phyloP scores from a whole-genome alignment of 2,329 filamentous ascomycete species.

The Neonectria sp. region DNA sequence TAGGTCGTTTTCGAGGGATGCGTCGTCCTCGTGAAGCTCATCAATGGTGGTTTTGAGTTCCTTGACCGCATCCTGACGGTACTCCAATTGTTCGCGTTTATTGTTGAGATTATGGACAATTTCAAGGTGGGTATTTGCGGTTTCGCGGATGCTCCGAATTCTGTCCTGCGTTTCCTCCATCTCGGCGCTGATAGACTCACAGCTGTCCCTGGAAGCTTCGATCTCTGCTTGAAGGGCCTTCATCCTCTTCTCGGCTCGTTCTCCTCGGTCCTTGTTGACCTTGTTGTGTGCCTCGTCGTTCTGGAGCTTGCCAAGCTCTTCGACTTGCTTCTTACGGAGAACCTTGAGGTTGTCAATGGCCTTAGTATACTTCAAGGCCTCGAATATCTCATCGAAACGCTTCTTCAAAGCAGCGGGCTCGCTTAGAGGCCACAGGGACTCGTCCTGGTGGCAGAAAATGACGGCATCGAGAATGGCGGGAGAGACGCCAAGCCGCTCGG shows the following conservation, averaged over 20 bases:
- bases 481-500: constrained; percentile 89
- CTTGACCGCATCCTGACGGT: constrained; percentile 78
- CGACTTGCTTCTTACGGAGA: constrained; percentile 85
- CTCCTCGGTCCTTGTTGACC: constrained; percentile 86
- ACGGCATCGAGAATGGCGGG: constrained; percentile 92
- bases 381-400: constrained; percentile 97
- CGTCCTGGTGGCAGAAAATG: constrained; percentile 99
- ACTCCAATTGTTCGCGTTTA: constrained; percentile 81
- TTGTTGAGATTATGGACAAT: constrained; percentile 83
- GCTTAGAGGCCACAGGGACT: constrained; percentile 96
- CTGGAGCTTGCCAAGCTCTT: constrained; percentile 80
- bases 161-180: constrained; percentile 72
- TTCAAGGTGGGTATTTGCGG: constrained; percentile 80
- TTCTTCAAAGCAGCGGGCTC: constrained; percentile 90
- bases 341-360: constrained; percentile 95
- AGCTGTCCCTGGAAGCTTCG: constrained; percentile 71
- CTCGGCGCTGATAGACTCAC: constrained; percentile 70
- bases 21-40: constrained; percentile 84
- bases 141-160: constrained; percentile 77
- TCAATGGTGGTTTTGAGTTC: constrained; percentile 81
- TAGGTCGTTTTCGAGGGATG: constrained; percentile 79
- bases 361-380: constrained; percentile 96
- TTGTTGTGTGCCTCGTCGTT: constrained; percentile 84
- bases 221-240: constrained; percentile 77
- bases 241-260: constrained; percentile 77